Base-by-base conservation (phyloP, 164 flowering plant species). In the Magnolia sinica region DNA sequence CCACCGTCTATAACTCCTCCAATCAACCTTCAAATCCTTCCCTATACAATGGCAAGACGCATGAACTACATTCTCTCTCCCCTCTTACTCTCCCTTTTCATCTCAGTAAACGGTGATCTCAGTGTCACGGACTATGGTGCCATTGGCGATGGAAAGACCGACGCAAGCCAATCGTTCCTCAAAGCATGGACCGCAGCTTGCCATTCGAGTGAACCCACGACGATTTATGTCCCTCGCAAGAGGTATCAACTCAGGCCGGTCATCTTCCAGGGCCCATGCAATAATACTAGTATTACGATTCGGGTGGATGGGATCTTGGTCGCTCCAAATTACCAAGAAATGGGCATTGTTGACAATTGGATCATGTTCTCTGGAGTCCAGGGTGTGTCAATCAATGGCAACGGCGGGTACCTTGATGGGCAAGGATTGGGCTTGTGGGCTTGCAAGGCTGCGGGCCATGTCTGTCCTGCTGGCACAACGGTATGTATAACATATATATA, bases 321-420 rank as follows among this genome's bases (percentile, higher is more conserved):
- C 3, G 85, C 86, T n/a, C 20, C 79, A 0, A 81, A 84, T 22
- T 86, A 82, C 72, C 64, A 31, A 13, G 76, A 58, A 14, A 67
- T 77, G 5, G 84, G 80, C 2, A 50, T 14, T 8, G 11, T 73
- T 2, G 87, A 83, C 1, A 75, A 71, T 49, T 90, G 93, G 96
- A 72, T 90, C 37, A 64, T 80, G 81, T 91, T 91, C 70, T 50
- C 72, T 37, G 61, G 70, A 19, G 82, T 80, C 37, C 20, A 59
- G n/a, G 85, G 82, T 2, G 9, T 91, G 18, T 16, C 82, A 0
- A 7, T 91, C 9, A 10, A 29, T 8, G 13, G 93, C 9, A 10
- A 29, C 9, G 13, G 93, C 0, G 96, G 96, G 6, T 81, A 79
- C 7, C 68, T 91, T 29, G 91, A 90, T 76, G 96, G 83, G 3